phyloP scores from a whole-genome alignment of 805 yeast genomes.

The Ogataea glucozyma region DNA sequence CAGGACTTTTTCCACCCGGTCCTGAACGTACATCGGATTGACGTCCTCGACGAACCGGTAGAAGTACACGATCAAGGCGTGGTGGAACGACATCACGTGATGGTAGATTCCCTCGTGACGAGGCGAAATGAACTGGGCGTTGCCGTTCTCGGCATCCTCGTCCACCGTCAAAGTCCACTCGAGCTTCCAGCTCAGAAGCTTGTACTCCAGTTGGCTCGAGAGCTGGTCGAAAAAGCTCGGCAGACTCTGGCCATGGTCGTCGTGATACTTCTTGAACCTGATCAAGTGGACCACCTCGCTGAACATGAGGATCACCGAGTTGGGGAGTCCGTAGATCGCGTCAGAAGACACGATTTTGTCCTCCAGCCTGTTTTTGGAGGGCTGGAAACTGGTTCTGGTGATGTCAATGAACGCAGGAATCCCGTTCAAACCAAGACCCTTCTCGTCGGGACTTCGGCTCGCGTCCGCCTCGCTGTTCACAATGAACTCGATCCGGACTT shows the following conservation, averaged over 20 bases:
- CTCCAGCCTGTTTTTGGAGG: slow-evolving; percentile 44
- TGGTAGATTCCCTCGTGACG: slow-evolving; percentile 75
- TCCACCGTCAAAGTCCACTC: slow-evolving; percentile 63
- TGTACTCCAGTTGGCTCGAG: slow-evolving; percentile 46
- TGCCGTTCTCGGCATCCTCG: slow-evolving; percentile 23
- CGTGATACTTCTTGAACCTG: slow-evolving; percentile 58
- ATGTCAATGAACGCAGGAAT: slow-evolving; percentile 45
- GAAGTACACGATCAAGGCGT: slow-evolving; percentile 70
- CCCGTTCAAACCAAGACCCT: slow-evolving; percentile 13
- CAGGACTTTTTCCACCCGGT: slow-evolving; percentile 59
- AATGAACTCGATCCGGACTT: slow-evolving; percentile 47
- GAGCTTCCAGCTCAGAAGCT: slow-evolving; percentile 63
- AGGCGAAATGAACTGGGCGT: slow-evolving; percentile 44
- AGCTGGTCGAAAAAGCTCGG: slow-evolving; percentile 38
- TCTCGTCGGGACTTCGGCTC: slow-evolving; percentile 5
- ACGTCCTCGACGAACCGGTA: slow-evolving; percentile 60
- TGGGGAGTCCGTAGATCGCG: slow-evolving; percentile 82
- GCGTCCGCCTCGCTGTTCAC: slow-evolving; percentile 34
- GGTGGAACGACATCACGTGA: slow-evolving; percentile 77
- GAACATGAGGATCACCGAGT: slow-evolving; percentile 70
- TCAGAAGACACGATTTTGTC: slow-evolving; percentile 70
- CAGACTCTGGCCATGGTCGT: slow-evolving; percentile 35
- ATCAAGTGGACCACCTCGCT: slow-evolving; percentile 69
- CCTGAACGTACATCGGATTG: slow-evolving; percentile 58
- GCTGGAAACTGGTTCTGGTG: slow-evolving; percentile 42